Conservation (phyloP, 139 green algal genomes). For the Coelastrella sp. region DNA sequence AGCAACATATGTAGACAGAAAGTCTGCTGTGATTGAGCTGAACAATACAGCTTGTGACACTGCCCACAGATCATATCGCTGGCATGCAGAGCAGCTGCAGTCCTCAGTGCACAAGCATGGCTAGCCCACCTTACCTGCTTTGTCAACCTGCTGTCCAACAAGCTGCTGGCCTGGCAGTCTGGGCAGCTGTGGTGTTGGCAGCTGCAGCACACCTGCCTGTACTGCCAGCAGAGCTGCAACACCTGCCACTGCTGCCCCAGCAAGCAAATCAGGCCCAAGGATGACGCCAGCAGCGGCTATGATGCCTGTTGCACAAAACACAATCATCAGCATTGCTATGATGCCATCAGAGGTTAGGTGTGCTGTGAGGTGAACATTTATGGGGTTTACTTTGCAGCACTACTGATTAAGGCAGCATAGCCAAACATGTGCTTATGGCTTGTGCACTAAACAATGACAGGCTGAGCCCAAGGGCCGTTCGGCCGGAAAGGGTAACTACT, state of each 20-base stretch:
- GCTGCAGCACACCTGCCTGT: neutral
- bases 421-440: too few relatives aligned
- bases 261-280: conserved; percentile 14
- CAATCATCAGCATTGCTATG: too few relatives aligned
- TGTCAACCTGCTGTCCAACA: neutral
- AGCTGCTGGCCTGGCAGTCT: neutral
- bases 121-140: neutral
- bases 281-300: neutral
- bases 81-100: neutral
- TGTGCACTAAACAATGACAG: too few relatives aligned
- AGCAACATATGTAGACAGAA: neutral
- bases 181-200: neutral
- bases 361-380: too few relatives aligned
- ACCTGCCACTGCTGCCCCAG: conserved; percentile 6
- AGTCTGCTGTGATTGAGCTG: neutral
- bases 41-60: neutral
- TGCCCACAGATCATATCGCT: neutral
- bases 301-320: neutral
- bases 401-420: too few relatives aligned
- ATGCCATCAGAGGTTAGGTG: too few relatives aligned
- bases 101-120: too few relatives aligned
- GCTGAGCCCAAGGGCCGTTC: too few relatives aligned
- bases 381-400: too few relatives aligned
- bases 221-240: neutral
- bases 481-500: too few relatives aligned